Conservation (phyloP, 305 asterid genomes). For the Rubia peregrina region DNA sequence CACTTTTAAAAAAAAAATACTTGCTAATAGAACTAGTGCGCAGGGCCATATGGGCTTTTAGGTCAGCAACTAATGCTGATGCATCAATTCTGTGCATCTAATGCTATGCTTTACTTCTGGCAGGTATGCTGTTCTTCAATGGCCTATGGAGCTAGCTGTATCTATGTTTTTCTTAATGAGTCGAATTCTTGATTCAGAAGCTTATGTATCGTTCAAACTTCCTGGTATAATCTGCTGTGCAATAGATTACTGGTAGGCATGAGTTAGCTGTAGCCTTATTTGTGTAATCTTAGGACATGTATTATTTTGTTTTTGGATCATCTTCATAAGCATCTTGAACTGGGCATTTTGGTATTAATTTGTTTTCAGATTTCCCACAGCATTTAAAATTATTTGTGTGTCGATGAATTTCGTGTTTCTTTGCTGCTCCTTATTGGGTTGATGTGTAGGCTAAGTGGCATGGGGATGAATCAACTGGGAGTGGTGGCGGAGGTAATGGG, state of each 20-base stretch:
- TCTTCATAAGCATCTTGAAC: neutral
- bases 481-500: too few relatives aligned
- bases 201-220: neutral
- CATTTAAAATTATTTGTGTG: neutral
- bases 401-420: neutral
- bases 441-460: too few relatives aligned
- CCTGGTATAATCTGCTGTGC: neutral
- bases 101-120: conserved; percentile 6
- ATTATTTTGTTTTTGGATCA: neutral
- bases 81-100: neutral
- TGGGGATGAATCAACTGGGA: too few relatives aligned
- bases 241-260: neutral
- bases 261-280: conserved; percentile 7
- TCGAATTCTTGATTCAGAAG: conserved; percentile 4
- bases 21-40: neutral
- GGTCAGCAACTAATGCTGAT: neutral
- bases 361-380: neutral
- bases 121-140: neutral
- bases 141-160: neutral
- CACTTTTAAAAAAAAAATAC: neutral
- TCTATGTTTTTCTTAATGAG: neutral
- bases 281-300: neutral
- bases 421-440: neutral
- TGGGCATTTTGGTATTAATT: neutral
- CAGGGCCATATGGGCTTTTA: neutral